These are phyloP conservation scores for Tillandsia fasciculata DNA, from an alignment of 176 grass and related monocot species.

Conservation along the genomic window DNA sequence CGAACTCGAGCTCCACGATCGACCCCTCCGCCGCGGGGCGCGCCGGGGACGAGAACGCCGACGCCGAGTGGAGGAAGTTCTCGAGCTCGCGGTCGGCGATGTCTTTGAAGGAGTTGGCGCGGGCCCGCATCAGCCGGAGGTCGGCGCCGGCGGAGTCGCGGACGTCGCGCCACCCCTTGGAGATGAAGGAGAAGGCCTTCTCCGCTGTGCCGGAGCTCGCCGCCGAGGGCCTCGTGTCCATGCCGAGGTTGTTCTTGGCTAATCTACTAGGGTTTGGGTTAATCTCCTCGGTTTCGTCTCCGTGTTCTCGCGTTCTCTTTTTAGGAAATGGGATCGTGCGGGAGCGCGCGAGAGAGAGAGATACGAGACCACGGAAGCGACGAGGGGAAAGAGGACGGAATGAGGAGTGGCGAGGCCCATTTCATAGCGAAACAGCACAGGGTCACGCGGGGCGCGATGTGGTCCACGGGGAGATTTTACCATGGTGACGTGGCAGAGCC, in stretches of 20 bases:
- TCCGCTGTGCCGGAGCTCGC: conserved; percentile 24
- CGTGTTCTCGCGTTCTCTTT: background rate
- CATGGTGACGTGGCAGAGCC: background rate
- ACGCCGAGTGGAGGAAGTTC: conserved; percentile 56
- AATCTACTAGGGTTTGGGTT: background rate
- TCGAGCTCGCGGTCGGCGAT: conserved; percentile 44
- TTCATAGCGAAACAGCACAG: background rate
- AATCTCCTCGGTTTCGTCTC: conserved; percentile 2
- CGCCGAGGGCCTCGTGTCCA: conserved; percentile 43
- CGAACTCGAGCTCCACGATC: conserved; percentile 32
- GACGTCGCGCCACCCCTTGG: conserved; percentile 61
- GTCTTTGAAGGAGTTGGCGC: conserved; percentile 29
- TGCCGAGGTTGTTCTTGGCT: conserved; percentile 50
- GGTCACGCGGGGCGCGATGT: background rate
- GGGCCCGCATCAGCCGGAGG: conserved; percentile 62
- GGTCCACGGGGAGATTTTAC: conserved; percentile 35
- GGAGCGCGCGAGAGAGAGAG: background rate
- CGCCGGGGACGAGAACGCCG: conserved; percentile 28
- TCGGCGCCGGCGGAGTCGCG: conserved; percentile 37
- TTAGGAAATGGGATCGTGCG: background rate
- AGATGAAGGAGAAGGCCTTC: conserved; percentile 71
- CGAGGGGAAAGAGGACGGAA: conserved; percentile 9
- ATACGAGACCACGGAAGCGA: background rate
- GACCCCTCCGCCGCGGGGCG: conserved; percentile 20
- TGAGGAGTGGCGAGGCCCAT: background rate